Percentiles rank a stretch among this genome's conserved stretches.
These are phyloP conservation scores for Heterobasidion irregulare DNA, from an alignment of 1,284 basidiomycete species.

Conservation along the genomic window DNA sequence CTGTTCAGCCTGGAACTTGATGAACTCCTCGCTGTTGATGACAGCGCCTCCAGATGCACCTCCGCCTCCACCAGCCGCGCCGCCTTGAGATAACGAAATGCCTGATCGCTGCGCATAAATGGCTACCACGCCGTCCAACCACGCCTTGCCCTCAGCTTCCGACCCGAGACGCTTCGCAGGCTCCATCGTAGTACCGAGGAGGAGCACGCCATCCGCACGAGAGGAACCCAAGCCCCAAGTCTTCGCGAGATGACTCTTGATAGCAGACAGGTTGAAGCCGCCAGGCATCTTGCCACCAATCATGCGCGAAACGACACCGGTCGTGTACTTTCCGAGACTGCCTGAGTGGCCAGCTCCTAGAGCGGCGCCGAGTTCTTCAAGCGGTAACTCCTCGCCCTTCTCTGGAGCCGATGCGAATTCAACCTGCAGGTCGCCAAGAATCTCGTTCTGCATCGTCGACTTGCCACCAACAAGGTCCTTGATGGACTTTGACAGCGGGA, in stretches of 20 bases:
- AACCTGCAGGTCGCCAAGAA: slow-evolving; percentile 86
- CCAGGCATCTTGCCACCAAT: slow-evolving; percentile 97
- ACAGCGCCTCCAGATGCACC: slow-evolving; percentile 57
- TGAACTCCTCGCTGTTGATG: slow-evolving; percentile 97
- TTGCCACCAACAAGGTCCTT: slow-evolving; percentile 98
- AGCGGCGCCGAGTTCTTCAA: slow-evolving; percentile 90
- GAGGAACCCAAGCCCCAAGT: slow-evolving; percentile 89
- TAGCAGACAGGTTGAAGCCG: slow-evolving; percentile 94
- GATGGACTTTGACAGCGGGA: slow-evolving; percentile 92
- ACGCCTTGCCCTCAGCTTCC: slow-evolving; percentile 89
- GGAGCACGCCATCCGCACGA: slow-evolving; percentile 86
- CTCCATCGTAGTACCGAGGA: slow-evolving; percentile 88
- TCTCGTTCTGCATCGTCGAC: slow-evolving; percentile 96
- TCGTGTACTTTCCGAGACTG: slow-evolving; percentile 92
- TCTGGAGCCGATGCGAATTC: slow-evolving; percentile 91
- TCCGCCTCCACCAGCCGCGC: slow-evolving; percentile 52
- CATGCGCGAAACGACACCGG: slow-evolving; percentile 84
- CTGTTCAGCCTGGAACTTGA: slow-evolving; percentile 93
- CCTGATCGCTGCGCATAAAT: slow-evolving; percentile 84
- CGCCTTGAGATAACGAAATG: slow-evolving; percentile 70
- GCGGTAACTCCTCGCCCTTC: slow-evolving; percentile 94
- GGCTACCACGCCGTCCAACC: slow-evolving; percentile 83
- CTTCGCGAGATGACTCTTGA: slow-evolving; percentile 85
- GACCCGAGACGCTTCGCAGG: slow-evolving; percentile 90
- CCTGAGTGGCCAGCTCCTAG: slow-evolving; percentile 80